Evolutionary conservation across 2,329 filamentous ascomycete genomes (phyloP).

Genomic region (Pseudogymnoascus sp.): DNA sequence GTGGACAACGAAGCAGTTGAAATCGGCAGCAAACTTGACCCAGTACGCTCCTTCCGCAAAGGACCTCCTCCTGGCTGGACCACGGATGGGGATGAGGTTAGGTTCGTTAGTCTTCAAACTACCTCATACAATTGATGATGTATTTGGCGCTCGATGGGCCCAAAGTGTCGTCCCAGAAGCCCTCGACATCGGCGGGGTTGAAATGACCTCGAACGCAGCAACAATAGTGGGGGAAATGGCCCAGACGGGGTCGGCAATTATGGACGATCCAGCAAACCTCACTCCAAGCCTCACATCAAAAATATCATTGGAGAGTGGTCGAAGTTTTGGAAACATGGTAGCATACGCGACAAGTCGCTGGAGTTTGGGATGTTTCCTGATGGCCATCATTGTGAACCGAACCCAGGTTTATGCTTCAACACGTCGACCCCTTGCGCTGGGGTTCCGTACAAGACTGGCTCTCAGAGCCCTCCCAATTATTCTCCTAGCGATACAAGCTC

Average conservation of each 20-base stretch:
- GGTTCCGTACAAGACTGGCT: conserved; percentile 61
- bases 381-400: conserved; percentile 80
- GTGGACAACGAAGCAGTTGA: conserved; percentile 6
- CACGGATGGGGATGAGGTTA: conserved; percentile 60
- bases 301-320: conserved; percentile 49
- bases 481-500: conserved; percentile 59
- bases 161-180: conserved; percentile 52
- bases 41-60: conserved; percentile 55
- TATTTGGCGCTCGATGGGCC: conserved; percentile 42
- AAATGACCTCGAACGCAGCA: conserved; percentile 18
- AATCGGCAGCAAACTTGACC: conserved; percentile 40
- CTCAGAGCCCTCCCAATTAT: conserved; percentile 64
- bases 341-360: conserved; percentile 86
- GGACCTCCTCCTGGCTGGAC: conserved; percentile 60
- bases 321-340: conserved; percentile 77
- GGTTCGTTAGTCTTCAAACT: conserved; percentile 54
- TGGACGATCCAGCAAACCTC: conserved; percentile 35
- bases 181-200: conserved; percentile 29
- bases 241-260: conserved; percentile 22
- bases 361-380: conserved; percentile 79
- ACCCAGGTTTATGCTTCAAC: conserved; percentile 91
- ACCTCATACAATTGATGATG: conserved; percentile 49
- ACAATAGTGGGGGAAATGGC: conserved; percentile 31
- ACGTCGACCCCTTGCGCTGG: conserved; percentile 65
- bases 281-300: conserved; percentile 36